phyloP scores from a whole-genome alignment of 495 filamentous ascomycete genomes.

The Xeromyces bisporus region DNA sequence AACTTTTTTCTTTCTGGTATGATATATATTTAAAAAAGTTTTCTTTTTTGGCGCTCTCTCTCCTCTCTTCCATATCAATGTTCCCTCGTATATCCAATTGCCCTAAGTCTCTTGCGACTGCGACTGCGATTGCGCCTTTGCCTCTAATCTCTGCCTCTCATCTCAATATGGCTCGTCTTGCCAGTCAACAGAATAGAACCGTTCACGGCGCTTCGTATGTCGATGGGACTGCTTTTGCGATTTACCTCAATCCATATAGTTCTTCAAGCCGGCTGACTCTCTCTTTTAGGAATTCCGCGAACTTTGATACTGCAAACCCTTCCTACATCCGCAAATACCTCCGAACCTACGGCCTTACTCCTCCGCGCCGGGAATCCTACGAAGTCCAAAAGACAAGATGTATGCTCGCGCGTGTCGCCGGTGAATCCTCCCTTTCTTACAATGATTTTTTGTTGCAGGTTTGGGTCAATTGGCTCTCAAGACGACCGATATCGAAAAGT shows the following conservation, averaged over 20 bases:
- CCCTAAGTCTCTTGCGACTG: not conserved
- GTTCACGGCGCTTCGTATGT: not conserved
- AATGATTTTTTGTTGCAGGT: conserved; percentile 19
- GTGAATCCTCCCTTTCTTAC: not conserved
- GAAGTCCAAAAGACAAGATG: conserved; percentile 54
- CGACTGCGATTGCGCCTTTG: not conserved
- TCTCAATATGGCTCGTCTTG: not conserved
- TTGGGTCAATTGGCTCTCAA: conserved; percentile 61
- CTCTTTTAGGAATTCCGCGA: conserved; percentile 21
- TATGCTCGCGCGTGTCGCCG: no score
- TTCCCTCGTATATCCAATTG: not conserved
- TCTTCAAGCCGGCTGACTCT: not conserved
- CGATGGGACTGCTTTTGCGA: not conserved
- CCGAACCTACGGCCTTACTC: conserved; percentile 52
- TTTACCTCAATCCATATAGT: not conserved
- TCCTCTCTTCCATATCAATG: no score
- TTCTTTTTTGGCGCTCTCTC: no score
- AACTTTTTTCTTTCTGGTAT: no score
- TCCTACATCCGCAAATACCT: conserved; percentile 50
- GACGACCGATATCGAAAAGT: conserved; percentile 75
- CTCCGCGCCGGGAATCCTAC: conserved; percentile 52
- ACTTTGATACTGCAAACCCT: conserved; percentile 46
- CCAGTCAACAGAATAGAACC: not conserved
- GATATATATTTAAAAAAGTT: no score
- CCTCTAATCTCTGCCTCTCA: not conserved